A percentile compares a stretch with the other conserved stretches of the same genome.
phyloP scores from a whole-genome alignment of 108 stramenopile genomes.

The Nitzschia palea region DNA sequence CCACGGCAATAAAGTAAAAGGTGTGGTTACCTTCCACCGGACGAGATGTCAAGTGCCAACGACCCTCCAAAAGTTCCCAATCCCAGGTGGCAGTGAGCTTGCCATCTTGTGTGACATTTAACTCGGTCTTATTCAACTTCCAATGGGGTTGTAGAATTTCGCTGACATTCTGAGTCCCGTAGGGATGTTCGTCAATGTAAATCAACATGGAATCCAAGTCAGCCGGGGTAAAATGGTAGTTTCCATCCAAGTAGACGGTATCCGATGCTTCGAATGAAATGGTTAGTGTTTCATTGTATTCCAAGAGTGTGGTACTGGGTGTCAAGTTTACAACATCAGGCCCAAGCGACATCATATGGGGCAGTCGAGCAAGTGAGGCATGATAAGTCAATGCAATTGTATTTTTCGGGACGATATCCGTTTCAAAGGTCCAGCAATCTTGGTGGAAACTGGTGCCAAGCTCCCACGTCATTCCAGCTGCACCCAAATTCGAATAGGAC shows the following conservation, averaged over 20 bases:
- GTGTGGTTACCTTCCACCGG: background rate
- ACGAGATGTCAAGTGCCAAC: background rate
- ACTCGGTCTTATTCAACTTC: background rate
- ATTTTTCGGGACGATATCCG: constrained; percentile 29
- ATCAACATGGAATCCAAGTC: background rate
- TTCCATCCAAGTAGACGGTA: background rate
- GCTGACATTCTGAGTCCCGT: background rate
- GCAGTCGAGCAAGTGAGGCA: constrained; percentile 33
- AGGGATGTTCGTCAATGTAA: background rate
- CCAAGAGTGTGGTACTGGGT: background rate
- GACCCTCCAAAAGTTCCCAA: background rate
- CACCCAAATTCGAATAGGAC: constrained; percentile 44
- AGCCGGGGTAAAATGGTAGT: background rate
- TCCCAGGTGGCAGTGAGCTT: background rate
- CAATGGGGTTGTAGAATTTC: background rate
- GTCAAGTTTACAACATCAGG: constrained; percentile 29
- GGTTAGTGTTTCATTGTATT: background rate
- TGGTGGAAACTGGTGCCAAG: constrained; percentile 47
- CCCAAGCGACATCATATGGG: constrained; percentile 39
- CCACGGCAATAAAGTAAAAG: background rate
- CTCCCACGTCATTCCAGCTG: constrained; percentile 46
- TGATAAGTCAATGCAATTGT: constrained; percentile 35
- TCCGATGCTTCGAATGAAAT: background rate
- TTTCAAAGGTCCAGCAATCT: constrained; percentile 42
- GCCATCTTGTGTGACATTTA: background rate